A percentile compares a stretch with the other conserved stretches of the same genome.
These are phyloP conservation scores for Citrullus mucosospermus DNA, from an alignment of 306 rosid genomes.

Conservation along the genomic window DNA sequence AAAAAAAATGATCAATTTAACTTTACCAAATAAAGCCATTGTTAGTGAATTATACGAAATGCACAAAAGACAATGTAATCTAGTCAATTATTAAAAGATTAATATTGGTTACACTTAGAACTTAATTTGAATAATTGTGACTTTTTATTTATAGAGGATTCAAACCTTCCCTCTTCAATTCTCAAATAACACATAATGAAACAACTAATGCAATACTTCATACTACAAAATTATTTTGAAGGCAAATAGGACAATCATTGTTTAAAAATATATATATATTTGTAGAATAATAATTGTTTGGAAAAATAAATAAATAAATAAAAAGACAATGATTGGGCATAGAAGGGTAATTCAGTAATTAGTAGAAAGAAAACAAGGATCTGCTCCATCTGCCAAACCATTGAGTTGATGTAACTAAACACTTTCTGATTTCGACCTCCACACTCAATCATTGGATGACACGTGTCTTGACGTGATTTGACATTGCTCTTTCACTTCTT, in stretches of 20 bases:
- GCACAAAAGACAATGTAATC: too few species aligned
- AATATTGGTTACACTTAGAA: too few species aligned
- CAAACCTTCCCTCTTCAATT: background rate
- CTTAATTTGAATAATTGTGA: too few species aligned
- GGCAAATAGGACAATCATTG: background rate
- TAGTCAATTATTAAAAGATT: too few species aligned
- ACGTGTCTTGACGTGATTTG: slow-evolving; percentile 26
- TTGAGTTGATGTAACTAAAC: slow-evolving; percentile 46
- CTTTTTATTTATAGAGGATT: too few species aligned
- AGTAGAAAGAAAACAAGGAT: slow-evolving; percentile 3
- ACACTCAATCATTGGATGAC: slow-evolving; percentile 26
- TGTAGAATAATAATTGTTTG: background rate
- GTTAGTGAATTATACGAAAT: too few species aligned
- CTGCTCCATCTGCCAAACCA: slow-evolving; percentile 18
- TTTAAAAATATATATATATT: background rate
- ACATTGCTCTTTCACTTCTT: background rate
- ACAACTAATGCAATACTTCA: background rate
- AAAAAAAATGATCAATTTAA: too few species aligned
- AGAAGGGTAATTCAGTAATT: slow-evolving; percentile 26
- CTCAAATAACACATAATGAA: background rate
- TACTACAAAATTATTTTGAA: background rate
- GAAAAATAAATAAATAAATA: background rate
- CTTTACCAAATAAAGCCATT: too few species aligned
- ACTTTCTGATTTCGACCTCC: slow-evolving; percentile 28
- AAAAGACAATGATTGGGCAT: background rate